Evolutionary conservation across 148 eudicot species (phyloP), one percentile per base, ranked within the genome.

Genomic region (Camellia lanceoleosa): DNA sequence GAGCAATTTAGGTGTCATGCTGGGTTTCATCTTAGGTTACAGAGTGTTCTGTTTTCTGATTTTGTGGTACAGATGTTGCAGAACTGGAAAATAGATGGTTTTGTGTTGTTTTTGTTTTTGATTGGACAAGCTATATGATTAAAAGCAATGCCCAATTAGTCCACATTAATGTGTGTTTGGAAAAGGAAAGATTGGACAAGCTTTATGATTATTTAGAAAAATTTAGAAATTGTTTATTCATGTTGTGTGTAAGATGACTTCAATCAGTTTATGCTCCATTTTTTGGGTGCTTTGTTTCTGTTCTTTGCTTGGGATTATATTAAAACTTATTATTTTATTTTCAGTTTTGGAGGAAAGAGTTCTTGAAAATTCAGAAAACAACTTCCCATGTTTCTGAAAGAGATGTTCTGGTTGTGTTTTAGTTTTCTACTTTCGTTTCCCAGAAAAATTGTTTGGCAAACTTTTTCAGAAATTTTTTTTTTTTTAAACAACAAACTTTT

Each of bases 1-100:
- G 97, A 94, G 83, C 77, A 91, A 96, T 68, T 85, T 92, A 81
- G 92, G 61, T 44, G 89, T 96, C 51, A 96, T 96, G 99, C 63
- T 94, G 78, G 95, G 92, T 4, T 96, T 86, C 81, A 88, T 90
- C 62, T 3, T 90, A 42, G 97, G 92, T 3, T 96, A 96, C 81
- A 92, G 98, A 83, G 77, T 92, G 71, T 86, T 96, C 46, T 90
- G 92, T 84, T 92, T 87, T 82, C 73, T 92, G 30, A 90, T 96
- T 79, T 86, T 96, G 44, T 90, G 91, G 91, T 92, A 66, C 81
- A 91, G 91, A 87, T 92, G 91, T 83, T 85, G 86, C 83, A 89
- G 82, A 64, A 83, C 81, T 72, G 87, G 88, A 71, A 85, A 85
- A 68, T 93, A 87, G 79, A 62, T 43, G 64, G 3, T 52, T 49